Base-by-base conservation (phyloP, 2,329 filamentous ascomycete species). In the Kalmusia sp. region DNA sequence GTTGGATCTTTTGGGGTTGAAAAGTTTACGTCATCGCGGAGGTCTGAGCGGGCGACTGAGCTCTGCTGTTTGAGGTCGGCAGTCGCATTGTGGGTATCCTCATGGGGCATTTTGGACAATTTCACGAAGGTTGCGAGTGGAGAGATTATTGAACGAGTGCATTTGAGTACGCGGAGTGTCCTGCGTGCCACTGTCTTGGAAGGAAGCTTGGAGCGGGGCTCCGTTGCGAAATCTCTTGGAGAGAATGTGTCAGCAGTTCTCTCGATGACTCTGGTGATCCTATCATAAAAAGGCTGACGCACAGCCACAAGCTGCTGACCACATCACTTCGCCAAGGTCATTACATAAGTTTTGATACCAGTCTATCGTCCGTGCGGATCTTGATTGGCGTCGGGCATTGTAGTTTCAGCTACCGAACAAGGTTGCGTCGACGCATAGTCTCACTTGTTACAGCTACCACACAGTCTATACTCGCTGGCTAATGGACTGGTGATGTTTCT, bases 1-100 rank as follows among this genome's bases (percentile, higher is more conserved):
- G 40, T 51, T 41, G 55, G 52, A 46, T 58, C 52, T 55, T 55
- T 52, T 58, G 43, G 51, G 54, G 55, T 52, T 54, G 51, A 30
- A 28, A 47, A 30, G 43, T 55, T 52, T 45, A 44, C 48, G 43
- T 43, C 44, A 50, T 56, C 50, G 49, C 49, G 49, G 54, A 52
- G 49, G 45, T 50, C 54, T 50, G 31, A 47, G 54, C 45, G 49
- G 45, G 45, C 50, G 33, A 47, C 50, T 52, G 50, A 43, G 49
- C 33, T 50, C 46, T 53, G 45, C 46, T 52, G 44, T 52, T 56
- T 52, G 44, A 50, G 54, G 54, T 56, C 40, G 54, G 44, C 44
- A 50, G 54, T 46, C 31, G 49, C 28, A 50, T 56, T 50, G 45
- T 56, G 54, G 46, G 54, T 53, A 53, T 57, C 51, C 34, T 57